Percentiles rank a stretch among this genome's conserved stretches.
Conservation (phyloP, 1,139 yeast genomes). For the Suhomyces wounanorum region DNA sequence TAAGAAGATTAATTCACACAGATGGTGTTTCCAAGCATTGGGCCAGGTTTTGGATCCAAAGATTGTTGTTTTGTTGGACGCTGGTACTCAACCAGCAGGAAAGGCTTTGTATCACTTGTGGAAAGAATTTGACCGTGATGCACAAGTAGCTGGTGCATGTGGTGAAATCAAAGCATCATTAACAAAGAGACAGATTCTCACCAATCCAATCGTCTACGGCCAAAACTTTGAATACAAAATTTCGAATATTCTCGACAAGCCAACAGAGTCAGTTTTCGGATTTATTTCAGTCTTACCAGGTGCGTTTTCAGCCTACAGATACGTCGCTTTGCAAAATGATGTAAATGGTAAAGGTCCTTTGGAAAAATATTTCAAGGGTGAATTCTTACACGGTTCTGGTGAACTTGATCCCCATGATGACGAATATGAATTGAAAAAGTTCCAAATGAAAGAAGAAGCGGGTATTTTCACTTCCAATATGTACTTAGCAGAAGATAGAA, state of each 20-base stretch:
- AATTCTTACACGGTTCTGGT: slow-evolving; percentile 48
- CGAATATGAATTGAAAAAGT: slow-evolving; percentile 43
- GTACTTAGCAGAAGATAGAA: slow-evolving; percentile 55
- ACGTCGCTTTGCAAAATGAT: slow-evolving; percentile 44
- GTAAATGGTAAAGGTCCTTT: slow-evolving; percentile 48
- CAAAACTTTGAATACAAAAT: slow-evolving; percentile 52
- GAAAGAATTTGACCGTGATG: slow-evolving; percentile 51
- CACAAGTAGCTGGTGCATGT: slow-evolving; percentile 54
- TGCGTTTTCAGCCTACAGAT: slow-evolving; percentile 49
- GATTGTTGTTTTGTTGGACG: slow-evolving; percentile 46
- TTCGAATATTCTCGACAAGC: slow-evolving; percentile 49
- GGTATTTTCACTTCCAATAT: slow-evolving; percentile 53
- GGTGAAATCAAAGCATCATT: slow-evolving; percentile 51
- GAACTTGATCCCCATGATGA: slow-evolving; percentile 50
- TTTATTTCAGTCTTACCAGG: slow-evolving; percentile 51
- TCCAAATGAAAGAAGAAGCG: slow-evolving; percentile 46
- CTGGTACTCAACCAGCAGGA: slow-evolving; percentile 52
- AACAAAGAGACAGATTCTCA: slow-evolving; percentile 39
- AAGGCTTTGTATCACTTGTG: slow-evolving; percentile 49
- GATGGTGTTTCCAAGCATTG: slow-evolving; percentile 55
- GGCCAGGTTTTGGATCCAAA: slow-evolving; percentile 48
- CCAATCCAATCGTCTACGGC: slow-evolving; percentile 50
- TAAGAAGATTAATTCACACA: slow-evolving; percentile 50
- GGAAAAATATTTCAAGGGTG: slow-evolving; percentile 53
- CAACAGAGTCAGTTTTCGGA: slow-evolving; percentile 49